Evolutionary conservation across 805 yeast species (phyloP).

Genomic region (Candida sonorensis): DNA sequence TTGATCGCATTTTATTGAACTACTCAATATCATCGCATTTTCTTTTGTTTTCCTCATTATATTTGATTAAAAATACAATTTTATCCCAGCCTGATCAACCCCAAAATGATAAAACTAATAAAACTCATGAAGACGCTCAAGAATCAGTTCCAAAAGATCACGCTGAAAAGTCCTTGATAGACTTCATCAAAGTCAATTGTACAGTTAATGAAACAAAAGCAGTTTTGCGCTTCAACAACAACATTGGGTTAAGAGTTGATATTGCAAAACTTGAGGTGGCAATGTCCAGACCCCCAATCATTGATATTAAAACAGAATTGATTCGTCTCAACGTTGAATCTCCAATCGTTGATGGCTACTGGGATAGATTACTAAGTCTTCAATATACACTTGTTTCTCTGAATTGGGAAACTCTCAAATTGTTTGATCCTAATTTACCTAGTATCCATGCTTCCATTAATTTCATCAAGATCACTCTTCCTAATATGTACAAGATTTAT

Average conservation of each 20-base stretch:
- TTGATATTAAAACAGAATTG: constrained; percentile 18
- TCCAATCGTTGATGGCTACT: constrained; percentile 36
- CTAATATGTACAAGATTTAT: constrained; percentile 69
- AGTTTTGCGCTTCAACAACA: constrained; percentile 37
- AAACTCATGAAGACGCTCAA: too few relatives aligned
- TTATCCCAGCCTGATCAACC: too few relatives aligned
- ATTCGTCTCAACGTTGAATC: constrained; percentile 46
- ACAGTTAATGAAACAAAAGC: constrained; percentile 18
- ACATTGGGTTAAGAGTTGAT: constrained; percentile 44
- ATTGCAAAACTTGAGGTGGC: constrained; percentile 21
- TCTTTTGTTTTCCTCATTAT: constrained; percentile 36
- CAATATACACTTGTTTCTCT: constrained; percentile 9
- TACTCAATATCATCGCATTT: constrained; percentile 37
- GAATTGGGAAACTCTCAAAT: neutral
- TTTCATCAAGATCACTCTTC: constrained; percentile 49
- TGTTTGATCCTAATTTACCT: neutral
- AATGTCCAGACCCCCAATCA: constrained; percentile 9
- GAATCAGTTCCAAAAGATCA: too few relatives aligned
- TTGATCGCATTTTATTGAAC: constrained; percentile 9
- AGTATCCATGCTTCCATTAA: constrained; percentile 19
- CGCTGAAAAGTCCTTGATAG: too few relatives aligned
- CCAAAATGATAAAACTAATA: too few relatives aligned
- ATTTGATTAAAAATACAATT: constrained; percentile 36
- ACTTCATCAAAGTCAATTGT: constrained; percentile 3
- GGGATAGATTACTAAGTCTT: constrained; percentile 42